Percentiles rank a stretch among this genome's conserved stretches.
Evolutionary conservation across 78 protist species (phyloP).

Genomic region (Dictyostelium brefeldianum): DNA sequence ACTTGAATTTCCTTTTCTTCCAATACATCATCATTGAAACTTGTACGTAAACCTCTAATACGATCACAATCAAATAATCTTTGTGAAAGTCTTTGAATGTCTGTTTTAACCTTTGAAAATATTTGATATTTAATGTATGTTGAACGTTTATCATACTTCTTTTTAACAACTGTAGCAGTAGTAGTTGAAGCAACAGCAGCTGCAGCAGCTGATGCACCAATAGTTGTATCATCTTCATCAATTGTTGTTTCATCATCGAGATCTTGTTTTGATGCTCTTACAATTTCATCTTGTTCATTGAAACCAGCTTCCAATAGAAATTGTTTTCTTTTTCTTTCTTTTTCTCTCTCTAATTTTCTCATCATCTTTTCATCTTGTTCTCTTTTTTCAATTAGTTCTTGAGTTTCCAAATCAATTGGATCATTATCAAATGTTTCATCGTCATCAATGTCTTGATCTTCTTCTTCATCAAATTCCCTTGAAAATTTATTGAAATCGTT

Average conservation of each 20-base stretch:
- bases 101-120: not conserved
- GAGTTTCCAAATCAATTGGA: not conserved
- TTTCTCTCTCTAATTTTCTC: not conserved
- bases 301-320: not conserved
- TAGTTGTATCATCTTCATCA: not conserved
- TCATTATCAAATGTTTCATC: not conserved
- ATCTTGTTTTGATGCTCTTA: not conserved
- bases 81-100: not conserved
- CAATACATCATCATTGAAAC: conserved; percentile 18
- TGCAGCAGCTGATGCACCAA: not conserved
- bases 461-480: not conserved
- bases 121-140: not conserved
- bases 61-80: not conserved
- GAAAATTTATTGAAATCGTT: not conserved
- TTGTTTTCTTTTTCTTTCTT: not conserved
- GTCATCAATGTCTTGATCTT: not conserved
- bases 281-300: not conserved
- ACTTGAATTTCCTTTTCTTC: not conserved
- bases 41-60: not conserved
- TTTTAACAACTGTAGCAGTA: not conserved
- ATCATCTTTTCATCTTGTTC: no score
- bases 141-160: not conserved
- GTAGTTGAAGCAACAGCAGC: not conserved
- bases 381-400: not conserved
- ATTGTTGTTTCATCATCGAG: not conserved